Conservation (phyloP, 2,329 filamentous ascomycete species). For the Pseudogymnoascus sp. region DNA sequence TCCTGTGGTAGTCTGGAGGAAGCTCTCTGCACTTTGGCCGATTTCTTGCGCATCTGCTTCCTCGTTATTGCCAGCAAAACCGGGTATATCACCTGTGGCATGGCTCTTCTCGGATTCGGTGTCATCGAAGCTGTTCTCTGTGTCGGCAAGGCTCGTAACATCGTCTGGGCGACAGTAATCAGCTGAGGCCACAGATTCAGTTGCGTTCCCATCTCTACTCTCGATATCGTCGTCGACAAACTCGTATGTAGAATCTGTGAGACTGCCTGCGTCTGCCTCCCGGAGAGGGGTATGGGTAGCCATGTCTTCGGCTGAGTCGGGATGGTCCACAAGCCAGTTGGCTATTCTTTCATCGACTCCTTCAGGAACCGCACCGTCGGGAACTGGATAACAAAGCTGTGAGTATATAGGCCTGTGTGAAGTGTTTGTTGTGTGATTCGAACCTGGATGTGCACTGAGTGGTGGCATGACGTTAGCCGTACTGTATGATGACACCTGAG, state of each 20-base stretch:
- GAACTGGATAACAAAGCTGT: constrained; percentile 17
- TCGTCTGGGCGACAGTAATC: constrained; percentile 29
- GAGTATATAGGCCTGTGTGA: constrained; percentile 13
- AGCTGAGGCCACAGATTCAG: constrained; percentile 29
- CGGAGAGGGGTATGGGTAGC: constrained; percentile 17
- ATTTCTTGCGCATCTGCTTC: constrained; percentile 25
- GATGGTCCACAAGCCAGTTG: constrained; percentile 24
- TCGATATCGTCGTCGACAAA: constrained; percentile 30
- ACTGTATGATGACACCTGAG: constrained; percentile 3
- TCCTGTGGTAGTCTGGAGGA: constrained; percentile 25
- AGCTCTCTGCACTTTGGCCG: constrained; percentile 23
- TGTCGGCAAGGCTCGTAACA: constrained; percentile 30
- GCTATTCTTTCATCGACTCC: constrained; percentile 22
- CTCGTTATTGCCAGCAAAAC: constrained; percentile 21
- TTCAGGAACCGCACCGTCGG: constrained; percentile 11
- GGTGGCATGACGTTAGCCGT: constrained; percentile 28
- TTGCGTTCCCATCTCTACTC: constrained; percentile 28
- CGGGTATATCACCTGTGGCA: constrained; percentile 16
- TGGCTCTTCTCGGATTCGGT: constrained; percentile 24
- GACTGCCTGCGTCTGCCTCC: constrained; percentile 24
- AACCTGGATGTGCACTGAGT: constrained; percentile 20
- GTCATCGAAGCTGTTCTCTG: constrained; percentile 28
- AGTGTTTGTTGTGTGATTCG: constrained; percentile 11
- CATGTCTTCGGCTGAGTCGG: constrained; percentile 21
- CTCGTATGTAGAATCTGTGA: constrained; percentile 29